Evolutionary conservation across 2,329 filamentous ascomycete species (phyloP).

Genomic region (Fonsecaea erecta): DNA sequence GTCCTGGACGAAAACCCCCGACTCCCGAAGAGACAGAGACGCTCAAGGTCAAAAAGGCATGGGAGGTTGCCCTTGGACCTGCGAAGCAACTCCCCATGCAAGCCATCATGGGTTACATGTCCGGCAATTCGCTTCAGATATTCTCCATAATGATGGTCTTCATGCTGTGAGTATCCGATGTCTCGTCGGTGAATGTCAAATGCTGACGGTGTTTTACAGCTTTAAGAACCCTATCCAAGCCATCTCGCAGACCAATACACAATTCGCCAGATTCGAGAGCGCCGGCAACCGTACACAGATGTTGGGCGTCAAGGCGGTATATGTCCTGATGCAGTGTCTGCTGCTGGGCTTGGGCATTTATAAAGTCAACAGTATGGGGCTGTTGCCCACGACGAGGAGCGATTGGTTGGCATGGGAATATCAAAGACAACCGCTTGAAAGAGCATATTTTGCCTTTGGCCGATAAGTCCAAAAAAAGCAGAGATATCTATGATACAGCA

Average conservation of each 20-base stretch:
- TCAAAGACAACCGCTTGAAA: constrained; percentile 70
- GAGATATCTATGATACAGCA: constrained; percentile 1
- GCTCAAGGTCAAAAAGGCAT: constrained; percentile 96
- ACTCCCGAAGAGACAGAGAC: constrained; percentile 80
- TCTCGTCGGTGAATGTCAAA: not conserved
- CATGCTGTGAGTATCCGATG: constrained; percentile 60
- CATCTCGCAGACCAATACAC: constrained; percentile 77
- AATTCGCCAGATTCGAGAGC: constrained; percentile 90
- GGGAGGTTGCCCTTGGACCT: constrained; percentile 92
- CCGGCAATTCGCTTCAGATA: constrained; percentile 95
- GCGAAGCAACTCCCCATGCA: constrained; percentile 97
- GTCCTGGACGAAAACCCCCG: constrained; percentile 34
- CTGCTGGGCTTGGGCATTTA: constrained; percentile 85
- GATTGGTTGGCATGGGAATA: constrained; percentile 98
- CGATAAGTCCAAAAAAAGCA: constrained; percentile 16
- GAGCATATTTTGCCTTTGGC: constrained; percentile 61
- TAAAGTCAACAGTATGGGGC: constrained; percentile 96
- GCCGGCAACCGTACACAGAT: constrained; percentile 74
- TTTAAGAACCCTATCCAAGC: constrained; percentile 96
- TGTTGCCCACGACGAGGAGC: constrained; percentile 91
- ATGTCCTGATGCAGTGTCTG: constrained; percentile 82
- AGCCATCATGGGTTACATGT: constrained; percentile 99
- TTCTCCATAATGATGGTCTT: constrained; percentile 99
- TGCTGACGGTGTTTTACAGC: constrained; percentile 25
- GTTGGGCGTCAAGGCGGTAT: constrained; percentile 82